These are phyloP conservation scores for Rhynchosporium secalis DNA, from an alignment of 2,329 filamentous ascomycete genomes.

Conservation along the genomic window DNA sequence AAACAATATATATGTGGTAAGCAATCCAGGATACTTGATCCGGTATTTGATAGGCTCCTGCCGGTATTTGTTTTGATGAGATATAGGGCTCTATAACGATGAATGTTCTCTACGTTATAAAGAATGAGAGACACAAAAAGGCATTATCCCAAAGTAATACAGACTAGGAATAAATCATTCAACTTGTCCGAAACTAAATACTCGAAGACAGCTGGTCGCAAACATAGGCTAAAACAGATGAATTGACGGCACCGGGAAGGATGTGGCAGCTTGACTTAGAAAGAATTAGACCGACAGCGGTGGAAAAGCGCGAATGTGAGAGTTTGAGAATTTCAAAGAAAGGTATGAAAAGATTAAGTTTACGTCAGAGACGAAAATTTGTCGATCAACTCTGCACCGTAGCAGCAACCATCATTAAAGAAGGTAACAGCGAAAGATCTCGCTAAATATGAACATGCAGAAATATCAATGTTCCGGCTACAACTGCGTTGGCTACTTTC, in stretches of 20 bases:
- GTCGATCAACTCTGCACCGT: too few relatives aligned
- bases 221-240: not conserved
- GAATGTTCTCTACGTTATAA: not conserved
- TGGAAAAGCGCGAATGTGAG: not conserved
- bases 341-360: too few relatives aligned
- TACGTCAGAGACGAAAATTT: too few relatives aligned
- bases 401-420: too few relatives aligned
- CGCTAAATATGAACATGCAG: too few relatives aligned
- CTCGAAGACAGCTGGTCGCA: not conserved
- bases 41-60: constrained; percentile 11
- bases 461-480: too few relatives aligned
- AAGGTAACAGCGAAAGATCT: too few relatives aligned
- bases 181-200: too few relatives aligned
- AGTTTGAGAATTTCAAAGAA: too few relatives aligned
- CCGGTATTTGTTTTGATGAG: constrained; percentile 8
- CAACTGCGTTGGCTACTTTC: too few relatives aligned
- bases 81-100: constrained; percentile 13
- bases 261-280: not conserved
- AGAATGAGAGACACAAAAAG: not conserved
- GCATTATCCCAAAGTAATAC: too few relatives aligned
- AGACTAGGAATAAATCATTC: too few relatives aligned
- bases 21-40: not conserved
- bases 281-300: not conserved
- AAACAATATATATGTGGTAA: not conserved
- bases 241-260: not conserved